Conservation (phyloP, 225 moss, liverwort and hornwort species). For the Ulota crispa region DNA sequence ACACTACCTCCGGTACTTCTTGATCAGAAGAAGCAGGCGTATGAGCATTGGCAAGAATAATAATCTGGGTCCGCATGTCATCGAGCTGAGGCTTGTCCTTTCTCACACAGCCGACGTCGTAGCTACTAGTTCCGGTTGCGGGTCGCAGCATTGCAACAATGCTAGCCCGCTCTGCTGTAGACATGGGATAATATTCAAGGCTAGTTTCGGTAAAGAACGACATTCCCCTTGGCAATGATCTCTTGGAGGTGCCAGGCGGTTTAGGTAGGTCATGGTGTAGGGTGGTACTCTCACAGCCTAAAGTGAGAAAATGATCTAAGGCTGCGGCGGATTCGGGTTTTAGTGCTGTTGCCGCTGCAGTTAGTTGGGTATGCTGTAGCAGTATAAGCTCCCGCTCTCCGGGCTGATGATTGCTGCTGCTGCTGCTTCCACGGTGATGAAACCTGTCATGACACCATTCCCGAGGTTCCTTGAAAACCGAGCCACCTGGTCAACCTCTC, state of each 20-base stretch:
- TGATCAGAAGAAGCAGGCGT: constrained; percentile 40
- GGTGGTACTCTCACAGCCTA: constrained; percentile 14
- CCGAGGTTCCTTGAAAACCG: constrained; percentile 49
- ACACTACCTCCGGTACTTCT: constrained; percentile 39
- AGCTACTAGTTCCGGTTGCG: neutral
- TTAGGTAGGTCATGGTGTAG: constrained; percentile 46
- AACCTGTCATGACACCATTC: constrained; percentile 57
- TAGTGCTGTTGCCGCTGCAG: neutral
- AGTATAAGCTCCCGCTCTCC: constrained; percentile 32
- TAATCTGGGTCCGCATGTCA: constrained; percentile 57
- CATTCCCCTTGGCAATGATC: constrained; percentile 27
- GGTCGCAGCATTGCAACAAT: constrained; percentile 11
- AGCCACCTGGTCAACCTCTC: constrained; percentile 45
- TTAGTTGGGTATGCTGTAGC: constrained; percentile 18
- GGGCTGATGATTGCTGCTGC: constrained; percentile 35
- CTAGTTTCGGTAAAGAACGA: constrained; percentile 10
- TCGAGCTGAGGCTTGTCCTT: constrained; percentile 34
- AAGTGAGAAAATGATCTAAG: constrained; percentile 14
- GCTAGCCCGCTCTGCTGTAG: constrained; percentile 25
- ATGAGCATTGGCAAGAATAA: constrained; percentile 21
- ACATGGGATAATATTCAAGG: constrained; percentile 33
- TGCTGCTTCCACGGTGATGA: constrained; percentile 22
- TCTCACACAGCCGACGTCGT: constrained; percentile 8
- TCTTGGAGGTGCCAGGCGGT: constrained; percentile 29
- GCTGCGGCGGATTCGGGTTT: constrained; percentile 9